A percentile compares a stretch with the other conserved stretches of the same genome.
These are phyloP conservation scores for Sclerospora graminicola DNA, from an alignment of 352 stramenopile genomes.

Conservation along the genomic window DNA sequence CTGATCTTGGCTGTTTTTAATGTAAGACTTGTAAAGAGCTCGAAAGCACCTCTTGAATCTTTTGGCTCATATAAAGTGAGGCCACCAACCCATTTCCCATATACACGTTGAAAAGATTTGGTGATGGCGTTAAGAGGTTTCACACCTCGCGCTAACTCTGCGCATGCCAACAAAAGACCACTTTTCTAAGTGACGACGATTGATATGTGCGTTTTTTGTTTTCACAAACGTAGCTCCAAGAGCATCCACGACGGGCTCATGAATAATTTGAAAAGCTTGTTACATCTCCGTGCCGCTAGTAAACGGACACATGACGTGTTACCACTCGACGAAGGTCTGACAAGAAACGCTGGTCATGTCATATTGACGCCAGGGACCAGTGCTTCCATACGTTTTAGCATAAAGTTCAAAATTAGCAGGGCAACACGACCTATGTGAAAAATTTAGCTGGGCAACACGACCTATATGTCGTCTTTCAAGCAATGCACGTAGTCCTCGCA, in stretches of 20 bases:
- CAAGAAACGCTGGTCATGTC: constrained; percentile 93
- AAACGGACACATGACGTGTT: constrained; percentile 77
- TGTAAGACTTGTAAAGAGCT: constrained; percentile 20
- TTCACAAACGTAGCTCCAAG: constrained; percentile 15
- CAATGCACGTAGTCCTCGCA: constrained; percentile 28
- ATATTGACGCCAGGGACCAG: constrained; percentile 92
- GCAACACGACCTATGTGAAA: too few species aligned
- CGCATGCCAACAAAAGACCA: constrained; percentile 55
- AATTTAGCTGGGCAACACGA: too few species aligned
- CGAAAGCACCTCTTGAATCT: constrained; percentile 25
- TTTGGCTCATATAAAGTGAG: constrained; percentile 33
- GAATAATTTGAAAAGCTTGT: constrained; percentile 53
- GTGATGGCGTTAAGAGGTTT: constrained; percentile 30
- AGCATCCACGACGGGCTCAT: constrained; percentile 35
- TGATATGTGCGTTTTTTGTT: constrained; percentile 35
- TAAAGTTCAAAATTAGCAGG: constrained; percentile 70
- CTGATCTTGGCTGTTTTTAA: constrained; percentile 15
- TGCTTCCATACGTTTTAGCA: constrained; percentile 89
- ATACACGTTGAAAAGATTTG: constrained; percentile 53
- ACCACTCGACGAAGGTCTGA: constrained; percentile 83
- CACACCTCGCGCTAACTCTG: constrained; percentile 53
- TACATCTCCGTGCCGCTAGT: constrained; percentile 53
- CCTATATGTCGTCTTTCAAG: constrained; percentile 27
- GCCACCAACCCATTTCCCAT: constrained; percentile 36
- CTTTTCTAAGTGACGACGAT: constrained; percentile 63